These are phyloP conservation scores for Candida awuae DNA, from an alignment of 805 yeast species.

Conservation along the genomic window DNA sequence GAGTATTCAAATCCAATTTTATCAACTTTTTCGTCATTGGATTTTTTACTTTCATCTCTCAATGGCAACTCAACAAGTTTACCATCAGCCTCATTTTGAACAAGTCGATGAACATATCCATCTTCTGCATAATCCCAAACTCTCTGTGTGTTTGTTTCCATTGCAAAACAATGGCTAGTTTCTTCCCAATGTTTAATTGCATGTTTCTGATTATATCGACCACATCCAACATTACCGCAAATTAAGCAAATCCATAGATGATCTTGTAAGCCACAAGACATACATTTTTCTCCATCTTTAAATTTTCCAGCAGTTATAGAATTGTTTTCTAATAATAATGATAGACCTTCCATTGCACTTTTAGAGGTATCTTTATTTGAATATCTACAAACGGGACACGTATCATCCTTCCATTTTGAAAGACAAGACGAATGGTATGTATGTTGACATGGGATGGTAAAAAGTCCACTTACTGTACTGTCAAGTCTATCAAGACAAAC, in stretches of 20 bases:
- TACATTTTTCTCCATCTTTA: conserved; percentile 34
- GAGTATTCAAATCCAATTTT: conserved; percentile 72
- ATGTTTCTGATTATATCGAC: conserved; percentile 78
- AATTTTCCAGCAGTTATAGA: conserved; percentile 3
- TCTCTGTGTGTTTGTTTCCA: conserved; percentile 76
- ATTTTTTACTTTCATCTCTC: conserved; percentile 17
- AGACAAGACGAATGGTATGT: conserved; percentile 87
- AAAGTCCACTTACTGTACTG: conserved; percentile 64
- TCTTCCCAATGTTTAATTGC: conserved; percentile 73
- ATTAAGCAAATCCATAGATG: conserved; percentile 85
- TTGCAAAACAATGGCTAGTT: conserved; percentile 82
- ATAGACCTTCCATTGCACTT: background rate
- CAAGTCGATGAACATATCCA: conserved; percentile 76
- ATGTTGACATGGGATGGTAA: conserved; percentile 89
- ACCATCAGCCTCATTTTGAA: conserved; percentile 83
- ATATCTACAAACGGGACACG: conserved; percentile 86
- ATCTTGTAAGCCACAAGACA: conserved; percentile 46
- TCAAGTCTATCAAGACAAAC: conserved; percentile 89
- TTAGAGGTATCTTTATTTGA: conserved; percentile 35
- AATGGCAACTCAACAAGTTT: conserved; percentile 72
- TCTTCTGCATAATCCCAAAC: conserved; percentile 96
- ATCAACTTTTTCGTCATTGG: conserved; percentile 37
- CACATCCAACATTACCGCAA: conserved; percentile 91
- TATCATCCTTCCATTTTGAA: conserved; percentile 81
- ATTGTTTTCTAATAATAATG: background rate